Evolutionary conservation across 306 rosid species (phyloP).

Genomic region (Arachis stenosperma): DNA sequence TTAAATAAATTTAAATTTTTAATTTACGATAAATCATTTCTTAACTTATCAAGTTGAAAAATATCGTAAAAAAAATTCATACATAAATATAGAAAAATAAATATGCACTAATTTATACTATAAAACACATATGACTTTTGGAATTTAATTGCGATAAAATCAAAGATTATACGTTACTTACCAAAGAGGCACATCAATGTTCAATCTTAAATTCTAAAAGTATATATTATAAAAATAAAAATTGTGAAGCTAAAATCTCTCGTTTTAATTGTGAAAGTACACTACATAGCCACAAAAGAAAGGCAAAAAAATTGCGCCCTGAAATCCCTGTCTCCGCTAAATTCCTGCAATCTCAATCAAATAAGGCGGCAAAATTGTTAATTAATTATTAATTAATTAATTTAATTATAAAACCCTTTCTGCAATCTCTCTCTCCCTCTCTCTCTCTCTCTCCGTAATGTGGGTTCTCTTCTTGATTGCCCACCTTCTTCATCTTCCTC

Average conservation of each 20-base stretch:
- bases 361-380: conserved; percentile 34
- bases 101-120: too few species aligned
- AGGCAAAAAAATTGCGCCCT: background rate
- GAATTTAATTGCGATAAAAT: too few species aligned
- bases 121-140: too few species aligned
- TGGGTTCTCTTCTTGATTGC: conserved; percentile 32
- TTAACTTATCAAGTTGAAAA: too few species aligned
- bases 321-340: conserved; percentile 2
- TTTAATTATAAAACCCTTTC: background rate
- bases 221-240: background rate
- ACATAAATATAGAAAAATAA: too few species aligned
- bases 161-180: too few species aligned
- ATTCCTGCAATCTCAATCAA: conserved; percentile 19
- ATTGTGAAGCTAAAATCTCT: background rate
- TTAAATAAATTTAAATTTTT: too few species aligned
- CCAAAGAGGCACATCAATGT: too few species aligned
- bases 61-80: too few species aligned
- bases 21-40: too few species aligned
- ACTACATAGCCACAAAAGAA: background rate
- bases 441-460: conserved; percentile 1
- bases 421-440: background rate
- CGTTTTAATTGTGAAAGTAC: background rate
- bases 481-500: conserved; percentile 11
- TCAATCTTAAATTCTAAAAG: too few species aligned
- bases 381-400: too few species aligned